These are phyloP conservation scores for Suillus variegatus DNA, from an alignment of 768 basidiomycete species.

Conservation along the genomic window DNA sequence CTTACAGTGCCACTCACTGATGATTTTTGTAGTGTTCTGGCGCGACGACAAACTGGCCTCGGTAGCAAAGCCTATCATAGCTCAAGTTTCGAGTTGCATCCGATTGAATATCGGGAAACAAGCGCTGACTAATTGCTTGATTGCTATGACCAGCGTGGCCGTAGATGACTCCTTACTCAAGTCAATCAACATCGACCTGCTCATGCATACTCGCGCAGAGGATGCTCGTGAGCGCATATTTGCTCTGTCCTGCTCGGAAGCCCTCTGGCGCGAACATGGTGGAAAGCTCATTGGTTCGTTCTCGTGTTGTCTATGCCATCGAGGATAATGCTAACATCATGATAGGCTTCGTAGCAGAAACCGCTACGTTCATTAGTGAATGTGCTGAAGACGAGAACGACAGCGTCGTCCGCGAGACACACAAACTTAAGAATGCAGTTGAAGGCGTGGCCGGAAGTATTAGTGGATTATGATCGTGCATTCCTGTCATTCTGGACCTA, in stretches of 20 bases:
- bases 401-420: constrained; percentile 69
- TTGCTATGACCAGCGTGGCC: constrained; percentile 45
- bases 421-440: constrained; percentile 67
- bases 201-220: constrained; percentile 91
- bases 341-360: constrained; percentile 76
- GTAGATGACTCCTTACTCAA: constrained; percentile 69
- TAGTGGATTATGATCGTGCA: constrained; percentile 27
- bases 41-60: constrained; percentile 75
- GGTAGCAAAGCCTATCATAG: constrained; percentile 57
- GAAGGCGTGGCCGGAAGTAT: constrained; percentile 70
- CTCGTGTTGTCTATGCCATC: no score
- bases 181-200: constrained; percentile 74
- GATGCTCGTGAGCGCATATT: constrained; percentile 66
- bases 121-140: constrained; percentile 52
- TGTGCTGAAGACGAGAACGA: constrained; percentile 89
- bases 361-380: constrained; percentile 84
- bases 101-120: constrained; percentile 38
- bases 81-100: constrained; percentile 62
- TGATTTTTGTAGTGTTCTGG: constrained; percentile 74
- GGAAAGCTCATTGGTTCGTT: constrained; percentile 70
- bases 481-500: neutral
- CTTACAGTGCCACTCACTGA: neutral
- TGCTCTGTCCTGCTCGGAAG: constrained; percentile 66
- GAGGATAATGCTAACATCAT: neutral
- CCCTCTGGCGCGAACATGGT: constrained; percentile 78